Percentiles rank a stretch among this genome's conserved stretches.
Evolutionary conservation across 169 alveolate genomes (phyloP).

Genomic region (Eimeria acervulina): DNA sequence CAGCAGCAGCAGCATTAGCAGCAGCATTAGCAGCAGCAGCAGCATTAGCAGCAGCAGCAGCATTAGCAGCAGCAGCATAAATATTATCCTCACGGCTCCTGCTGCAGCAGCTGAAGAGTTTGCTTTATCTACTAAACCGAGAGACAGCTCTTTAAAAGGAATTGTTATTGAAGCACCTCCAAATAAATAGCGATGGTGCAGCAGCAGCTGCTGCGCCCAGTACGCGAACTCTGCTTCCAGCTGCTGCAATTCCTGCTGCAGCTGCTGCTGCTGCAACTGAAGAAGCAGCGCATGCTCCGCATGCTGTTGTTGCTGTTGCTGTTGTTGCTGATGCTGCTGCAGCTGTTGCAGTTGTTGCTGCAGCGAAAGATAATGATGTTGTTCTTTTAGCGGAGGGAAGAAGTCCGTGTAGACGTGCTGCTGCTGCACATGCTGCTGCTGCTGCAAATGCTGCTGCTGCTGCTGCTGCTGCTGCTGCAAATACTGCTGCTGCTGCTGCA

Average conservation of each 20-base stretch:
- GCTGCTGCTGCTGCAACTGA: no score
- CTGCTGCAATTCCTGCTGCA: neutral
- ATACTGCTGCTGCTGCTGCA: conserved; percentile 37
- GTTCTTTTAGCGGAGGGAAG: neutral
- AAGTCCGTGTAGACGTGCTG: neutral
- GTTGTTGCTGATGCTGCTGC: no score
- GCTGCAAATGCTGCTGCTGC: conserved; percentile 24
- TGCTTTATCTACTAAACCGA: neutral
- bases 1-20: neutral
- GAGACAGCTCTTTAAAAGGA: conserved; percentile 16
- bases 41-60: neutral
- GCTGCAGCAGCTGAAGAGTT: neutral
- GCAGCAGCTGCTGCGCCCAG: conserved; percentile 46
- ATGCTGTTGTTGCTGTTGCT: no score
- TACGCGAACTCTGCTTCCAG: conserved; percentile 10
- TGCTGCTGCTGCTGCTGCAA: conserved; percentile 34
- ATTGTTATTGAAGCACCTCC: conserved; percentile 49
- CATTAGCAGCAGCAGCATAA: neutral
- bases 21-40: neutral
- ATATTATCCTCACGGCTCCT: neutral
- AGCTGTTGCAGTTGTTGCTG: neutral
- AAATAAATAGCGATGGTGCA: neutral
- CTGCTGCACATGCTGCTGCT: conserved; percentile 17
- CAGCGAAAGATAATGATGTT: neutral
- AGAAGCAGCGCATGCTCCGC: no score